phyloP scores from a whole-genome alignment of 2,329 filamentous ascomycete species.

The Aspergillaceae sp. region DNA sequence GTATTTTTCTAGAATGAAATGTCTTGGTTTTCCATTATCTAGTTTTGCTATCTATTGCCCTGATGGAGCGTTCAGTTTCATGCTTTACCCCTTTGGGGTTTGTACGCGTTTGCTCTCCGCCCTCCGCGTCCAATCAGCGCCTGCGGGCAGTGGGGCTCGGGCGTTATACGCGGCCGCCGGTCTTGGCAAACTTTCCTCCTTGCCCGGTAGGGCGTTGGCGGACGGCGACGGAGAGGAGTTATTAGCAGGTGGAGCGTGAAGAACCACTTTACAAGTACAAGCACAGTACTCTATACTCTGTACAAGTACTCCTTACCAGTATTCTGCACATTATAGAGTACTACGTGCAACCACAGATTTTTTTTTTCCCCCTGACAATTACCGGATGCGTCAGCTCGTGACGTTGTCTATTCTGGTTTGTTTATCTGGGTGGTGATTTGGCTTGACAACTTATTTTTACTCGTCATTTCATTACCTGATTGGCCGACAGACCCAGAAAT shows the following conservation, averaged over 20 bases:
- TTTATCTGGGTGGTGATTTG: not conserved
- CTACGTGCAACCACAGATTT: not conserved
- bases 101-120: slow-evolving; percentile 13
- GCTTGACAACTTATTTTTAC: not conserved
- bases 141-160: not conserved
- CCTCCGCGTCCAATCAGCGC: slow-evolving; percentile 12
- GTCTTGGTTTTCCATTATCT: too few species aligned
- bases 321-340: too few species aligned
- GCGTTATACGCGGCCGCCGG: slow-evolving; percentile 1
- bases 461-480: too few species aligned
- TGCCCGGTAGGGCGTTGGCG: slow-evolving; percentile 1
- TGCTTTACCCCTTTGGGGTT: not conserved
- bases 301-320: not conserved
- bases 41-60: too few species aligned
- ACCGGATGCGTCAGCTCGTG: slow-evolving; percentile 18
- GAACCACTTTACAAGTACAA: not conserved
- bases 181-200: slow-evolving; percentile 15
- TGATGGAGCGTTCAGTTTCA: not conserved
- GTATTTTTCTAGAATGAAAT: not conserved
- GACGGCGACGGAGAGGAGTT: too few species aligned
- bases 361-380: slow-evolving; percentile 17
- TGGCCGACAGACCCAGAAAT: too few species aligned
- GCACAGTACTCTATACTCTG: not conserved
- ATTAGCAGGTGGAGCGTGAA: too few species aligned
- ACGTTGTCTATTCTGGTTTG: slow-evolving; percentile 8